Percentiles rank a stretch among this genome's conserved stretches.
Conservation (phyloP, 2,329 filamentous ascomycete species). For the Fusarium sp. region DNA sequence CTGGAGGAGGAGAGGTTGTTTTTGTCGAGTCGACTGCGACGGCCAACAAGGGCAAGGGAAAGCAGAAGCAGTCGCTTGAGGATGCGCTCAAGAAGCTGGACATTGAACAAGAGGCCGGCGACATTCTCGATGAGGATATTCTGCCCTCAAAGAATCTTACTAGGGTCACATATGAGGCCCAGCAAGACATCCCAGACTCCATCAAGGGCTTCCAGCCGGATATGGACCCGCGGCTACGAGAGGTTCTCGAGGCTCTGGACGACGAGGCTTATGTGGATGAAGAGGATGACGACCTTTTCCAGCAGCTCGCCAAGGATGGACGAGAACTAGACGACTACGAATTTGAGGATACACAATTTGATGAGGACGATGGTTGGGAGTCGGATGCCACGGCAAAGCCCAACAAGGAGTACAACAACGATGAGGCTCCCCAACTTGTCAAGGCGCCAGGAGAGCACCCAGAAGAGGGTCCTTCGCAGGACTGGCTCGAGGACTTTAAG, state of each 20-base stretch:
- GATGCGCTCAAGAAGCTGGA: constrained; percentile 78
- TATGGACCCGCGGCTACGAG: constrained; percentile 93
- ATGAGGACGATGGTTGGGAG: constrained; percentile 88
- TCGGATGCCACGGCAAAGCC: constrained; percentile 91
- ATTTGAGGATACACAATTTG: constrained; percentile 75
- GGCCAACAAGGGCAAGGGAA: constrained; percentile 76
- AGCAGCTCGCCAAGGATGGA: constrained; percentile 73
- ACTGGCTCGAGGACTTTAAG: constrained; percentile 93
- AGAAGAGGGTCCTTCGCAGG: constrained; percentile 74
- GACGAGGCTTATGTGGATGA: constrained; percentile 95
- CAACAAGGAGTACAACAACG: constrained; percentile 64
- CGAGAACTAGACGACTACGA: constrained; percentile 82
- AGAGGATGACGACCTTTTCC: constrained; percentile 89
- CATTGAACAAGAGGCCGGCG: constrained; percentile 63
- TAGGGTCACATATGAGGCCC: constrained; percentile 85
- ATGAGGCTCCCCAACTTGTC: constrained; percentile 61
- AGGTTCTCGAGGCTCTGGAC: constrained; percentile 92
- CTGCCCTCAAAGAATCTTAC: constrained; percentile 83
- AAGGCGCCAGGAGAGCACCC: constrained; percentile 57
- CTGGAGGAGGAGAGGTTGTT: constrained; percentile 77
- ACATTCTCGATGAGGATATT: constrained; percentile 77
- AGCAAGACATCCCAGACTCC: constrained; percentile 91
- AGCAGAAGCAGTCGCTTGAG: constrained; percentile 81
- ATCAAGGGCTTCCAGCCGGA: constrained; percentile 96
- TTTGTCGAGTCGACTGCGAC: constrained; percentile 80